Percentiles rank a stretch among this genome's conserved stretches.
phyloP scores from a whole-genome alignment of 495 filamentous ascomycete species.

The Penicillium alfredii region DNA sequence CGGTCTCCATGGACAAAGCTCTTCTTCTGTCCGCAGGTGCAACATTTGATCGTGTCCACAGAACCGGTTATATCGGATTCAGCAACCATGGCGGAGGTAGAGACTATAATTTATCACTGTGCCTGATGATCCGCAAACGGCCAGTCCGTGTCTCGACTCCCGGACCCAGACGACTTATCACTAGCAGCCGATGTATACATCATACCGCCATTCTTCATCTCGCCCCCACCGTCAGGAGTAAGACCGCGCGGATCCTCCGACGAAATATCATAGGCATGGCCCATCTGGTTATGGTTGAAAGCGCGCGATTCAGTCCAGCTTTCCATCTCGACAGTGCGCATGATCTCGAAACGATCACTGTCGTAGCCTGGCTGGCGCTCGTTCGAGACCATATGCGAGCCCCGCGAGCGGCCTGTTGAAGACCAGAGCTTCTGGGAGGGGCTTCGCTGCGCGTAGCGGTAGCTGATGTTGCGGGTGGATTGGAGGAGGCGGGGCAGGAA shows the following conservation, averaged over 20 bases:
- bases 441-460: conserved; percentile 16
- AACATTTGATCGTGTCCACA: conserved; percentile 5
- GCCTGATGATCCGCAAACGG: neutral
- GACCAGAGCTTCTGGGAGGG: conserved; percentile 23
- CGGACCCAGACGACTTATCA: conserved; percentile 11
- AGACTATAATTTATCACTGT: conserved; percentile 3
- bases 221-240: conserved; percentile 12
- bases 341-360: conserved; percentile 21
- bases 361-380: conserved; percentile 12
- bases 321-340: conserved; percentile 34
- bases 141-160: neutral
- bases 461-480: conserved; percentile 18
- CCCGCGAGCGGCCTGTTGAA: conserved; percentile 19
- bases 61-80: conserved; percentile 5
- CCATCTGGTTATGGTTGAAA: conserved; percentile 10
- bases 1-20: neutral
- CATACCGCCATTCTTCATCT: conserved; percentile 14
- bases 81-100: conserved; percentile 4
- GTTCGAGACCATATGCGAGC: conserved; percentile 2
- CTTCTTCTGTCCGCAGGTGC: conserved; percentile 2
- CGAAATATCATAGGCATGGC: conserved; percentile 9
- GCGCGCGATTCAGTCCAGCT: conserved; percentile 23
- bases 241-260: conserved; percentile 12
- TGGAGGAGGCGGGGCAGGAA: conserved; percentile 39
- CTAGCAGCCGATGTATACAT: conserved; percentile 19